Conservation (phyloP, 208 protist species). For the Sergeia podlipaevii region DNA sequence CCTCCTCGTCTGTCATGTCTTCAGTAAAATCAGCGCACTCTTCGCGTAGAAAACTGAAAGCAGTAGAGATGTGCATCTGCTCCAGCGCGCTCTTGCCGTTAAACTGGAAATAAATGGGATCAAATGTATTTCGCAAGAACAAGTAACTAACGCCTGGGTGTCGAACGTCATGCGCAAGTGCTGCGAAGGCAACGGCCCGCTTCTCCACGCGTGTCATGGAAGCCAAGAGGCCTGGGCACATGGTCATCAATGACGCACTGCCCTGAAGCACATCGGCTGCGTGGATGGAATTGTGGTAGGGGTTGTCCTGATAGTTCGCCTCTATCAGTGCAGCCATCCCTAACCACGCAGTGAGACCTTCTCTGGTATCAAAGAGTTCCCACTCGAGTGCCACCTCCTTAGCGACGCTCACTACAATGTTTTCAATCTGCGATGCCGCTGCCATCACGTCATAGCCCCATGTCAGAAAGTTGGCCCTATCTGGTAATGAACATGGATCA, state of each 20-base stretch:
- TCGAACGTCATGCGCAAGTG: constrained; percentile 64
- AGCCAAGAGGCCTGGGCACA: constrained; percentile 24
- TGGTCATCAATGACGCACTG: constrained; percentile 37
- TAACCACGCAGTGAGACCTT: constrained; percentile 17
- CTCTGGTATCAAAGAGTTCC: constrained; percentile 38
- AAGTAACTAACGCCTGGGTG: constrained; percentile 60
- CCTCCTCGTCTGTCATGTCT: constrained; percentile 37
- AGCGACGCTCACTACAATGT: constrained; percentile 45
- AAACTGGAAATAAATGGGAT: constrained; percentile 53
- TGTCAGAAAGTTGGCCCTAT: neutral
- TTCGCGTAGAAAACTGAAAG: constrained; percentile 47
- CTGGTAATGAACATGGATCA: constrained; percentile 2
- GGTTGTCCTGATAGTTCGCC: constrained; percentile 68
- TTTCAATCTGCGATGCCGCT: constrained; percentile 20
- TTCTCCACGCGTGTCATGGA: constrained; percentile 58
- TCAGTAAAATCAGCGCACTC: constrained; percentile 56
- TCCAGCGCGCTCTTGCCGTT: constrained; percentile 54
- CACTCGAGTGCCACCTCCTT: constrained; percentile 36
- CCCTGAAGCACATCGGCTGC: constrained; percentile 77
- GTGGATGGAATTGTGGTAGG: constrained; percentile 76
- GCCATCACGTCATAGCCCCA: constrained; percentile 46
- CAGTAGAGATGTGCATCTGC: constrained; percentile 70
- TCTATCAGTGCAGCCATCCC: constrained; percentile 37
- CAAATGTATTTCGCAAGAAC: constrained; percentile 50
- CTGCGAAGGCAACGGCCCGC: constrained; percentile 55